Evolutionary conservation across 2,329 filamentous ascomycete species (phyloP).

Genomic region (Talaromyces albobiverticillius): DNA sequence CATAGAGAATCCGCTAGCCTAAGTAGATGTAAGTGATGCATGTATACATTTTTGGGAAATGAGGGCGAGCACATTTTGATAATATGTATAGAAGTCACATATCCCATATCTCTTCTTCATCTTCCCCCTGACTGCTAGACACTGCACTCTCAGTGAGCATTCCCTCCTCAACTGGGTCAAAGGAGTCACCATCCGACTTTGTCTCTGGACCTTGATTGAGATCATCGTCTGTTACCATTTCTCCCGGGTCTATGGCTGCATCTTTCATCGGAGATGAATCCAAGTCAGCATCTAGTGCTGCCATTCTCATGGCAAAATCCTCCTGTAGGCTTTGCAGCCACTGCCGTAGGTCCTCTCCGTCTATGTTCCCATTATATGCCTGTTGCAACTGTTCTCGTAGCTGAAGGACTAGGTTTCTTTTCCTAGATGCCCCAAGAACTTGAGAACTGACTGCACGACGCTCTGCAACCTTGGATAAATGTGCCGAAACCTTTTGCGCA

Average conservation of each 20-base stretch:
- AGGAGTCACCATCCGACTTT: slow-evolving; percentile 10
- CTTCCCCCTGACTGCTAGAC: neutral
- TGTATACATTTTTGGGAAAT: neutral
- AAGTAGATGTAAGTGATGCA: neutral
- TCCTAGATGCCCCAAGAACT: slow-evolving; percentile 57
- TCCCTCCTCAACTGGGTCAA: slow-evolving; percentile 3
- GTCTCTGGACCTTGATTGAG: neutral
- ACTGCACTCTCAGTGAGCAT: neutral
- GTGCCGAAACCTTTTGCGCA: slow-evolving; percentile 64
- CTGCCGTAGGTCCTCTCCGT: slow-evolving; percentile 58
- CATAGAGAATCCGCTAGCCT: neutral
- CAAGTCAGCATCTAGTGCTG: slow-evolving; percentile 54
- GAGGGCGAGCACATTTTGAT: too few species aligned
- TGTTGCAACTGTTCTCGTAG: slow-evolving; percentile 71
- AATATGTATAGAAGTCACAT: neutral
- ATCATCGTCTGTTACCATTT: slow-evolving; percentile 4
- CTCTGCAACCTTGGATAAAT: slow-evolving; percentile 58
- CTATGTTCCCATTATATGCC: slow-evolving; percentile 62
- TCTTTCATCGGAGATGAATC: neutral
- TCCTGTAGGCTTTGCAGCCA: slow-evolving; percentile 68
- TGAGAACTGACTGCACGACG: slow-evolving; percentile 59
- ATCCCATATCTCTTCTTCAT: neutral
- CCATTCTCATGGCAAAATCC: slow-evolving; percentile 73
- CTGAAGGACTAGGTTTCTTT: slow-evolving; percentile 69
- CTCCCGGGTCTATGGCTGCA: neutral